Conservation (phyloP, 2,329 filamentous ascomycete species). For the Sporothrix pseudoabietina region DNA sequence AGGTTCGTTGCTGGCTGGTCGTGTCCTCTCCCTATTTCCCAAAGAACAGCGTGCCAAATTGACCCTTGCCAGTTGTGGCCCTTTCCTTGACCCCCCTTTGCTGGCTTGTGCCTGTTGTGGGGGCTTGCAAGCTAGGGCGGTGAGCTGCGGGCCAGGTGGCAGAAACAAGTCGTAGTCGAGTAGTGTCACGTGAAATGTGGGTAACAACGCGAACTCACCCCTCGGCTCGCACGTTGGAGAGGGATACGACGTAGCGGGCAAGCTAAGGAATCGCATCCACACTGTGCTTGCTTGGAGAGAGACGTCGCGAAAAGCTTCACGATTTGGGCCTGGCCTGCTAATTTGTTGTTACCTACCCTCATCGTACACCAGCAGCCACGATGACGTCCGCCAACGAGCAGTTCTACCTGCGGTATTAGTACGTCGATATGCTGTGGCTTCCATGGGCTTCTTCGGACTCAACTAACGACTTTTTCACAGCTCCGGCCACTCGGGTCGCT, state of each 20-base stretch:
- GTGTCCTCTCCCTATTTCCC: constrained; percentile 26
- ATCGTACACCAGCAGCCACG: constrained; percentile 26
- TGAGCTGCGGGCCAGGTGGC: constrained; percentile 34
- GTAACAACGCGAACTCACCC: neutral
- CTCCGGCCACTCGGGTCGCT: constrained; percentile 94
- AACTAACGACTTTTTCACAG: constrained; percentile 49
- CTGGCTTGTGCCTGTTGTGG: constrained; percentile 31
- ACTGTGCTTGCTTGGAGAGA: neutral
- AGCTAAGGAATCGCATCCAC: neutral
- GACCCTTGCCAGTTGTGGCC: constrained; percentile 26
- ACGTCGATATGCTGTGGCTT: constrained; percentile 45
- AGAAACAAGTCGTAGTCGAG: constrained; percentile 26
- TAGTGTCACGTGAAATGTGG: constrained; percentile 31
- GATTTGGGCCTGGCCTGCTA: neutral
- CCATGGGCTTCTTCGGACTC: neutral
- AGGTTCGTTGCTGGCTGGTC: constrained; percentile 28
- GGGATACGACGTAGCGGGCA: neutral
- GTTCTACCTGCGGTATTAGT: constrained; percentile 99
- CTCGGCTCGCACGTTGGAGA: constrained; percentile 18
- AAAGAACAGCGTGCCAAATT: constrained; percentile 36
- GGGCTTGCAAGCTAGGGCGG: constrained; percentile 29
- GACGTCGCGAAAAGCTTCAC: constrained; percentile 26
- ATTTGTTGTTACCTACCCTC: neutral
- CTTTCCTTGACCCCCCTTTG: constrained; percentile 29
- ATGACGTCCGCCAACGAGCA: constrained; percentile 71